Base-by-base conservation (phyloP, 2,329 filamentous ascomycete genomes). In the Tolypocladium guangdongense region DNA sequence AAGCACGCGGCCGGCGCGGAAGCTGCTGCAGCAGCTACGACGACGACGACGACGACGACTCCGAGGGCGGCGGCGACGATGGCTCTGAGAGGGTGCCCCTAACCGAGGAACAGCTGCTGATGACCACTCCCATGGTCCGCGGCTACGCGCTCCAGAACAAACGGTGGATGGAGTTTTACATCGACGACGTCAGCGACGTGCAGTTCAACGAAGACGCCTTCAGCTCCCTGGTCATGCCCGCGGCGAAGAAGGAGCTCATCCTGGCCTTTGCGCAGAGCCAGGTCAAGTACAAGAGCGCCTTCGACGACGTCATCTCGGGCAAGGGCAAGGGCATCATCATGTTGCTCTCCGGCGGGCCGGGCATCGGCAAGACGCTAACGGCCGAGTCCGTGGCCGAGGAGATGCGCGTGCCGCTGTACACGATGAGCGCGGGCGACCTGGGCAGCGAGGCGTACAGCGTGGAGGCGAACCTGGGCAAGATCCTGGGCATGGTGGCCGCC, bases 401-500 rank as follows among this genome's bases (percentile, higher is more conserved):
- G 58, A 72, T 74, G 56, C 66, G 68, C 46, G 70, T 72, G 39
- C 78, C 77, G 2, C 67, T 81, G 7, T 78, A 78, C 60, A 71
- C 70, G 27, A 70, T 81, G 49, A 73, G 71, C 56, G 85, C 85
- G 0, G 87, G 87, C 33, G 87, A 90, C 63, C 76, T 91, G 0
- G 87, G 87, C 32, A 82, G 82, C 1, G 78, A 84, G 52, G 78
- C 83, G 0, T 75, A 78, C 55, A 77, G 78, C 18, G 76, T 91
- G 0, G 87, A 89, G 65, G 71, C 71, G 12, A 82, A 83, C 59
- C 75, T 89, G 0, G 30, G 52, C 0, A 56, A 54, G 0, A 66
- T 68, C 51, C 59, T 91, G 56, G 83, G 88, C 63, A 83, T 91
- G 56, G 86, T 86, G 1, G 82, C 87, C 5, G 61, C 63, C 56